Evolutionary conservation across 306 rosid species (phyloP).

Genomic region (Prosopis cineraria): DNA sequence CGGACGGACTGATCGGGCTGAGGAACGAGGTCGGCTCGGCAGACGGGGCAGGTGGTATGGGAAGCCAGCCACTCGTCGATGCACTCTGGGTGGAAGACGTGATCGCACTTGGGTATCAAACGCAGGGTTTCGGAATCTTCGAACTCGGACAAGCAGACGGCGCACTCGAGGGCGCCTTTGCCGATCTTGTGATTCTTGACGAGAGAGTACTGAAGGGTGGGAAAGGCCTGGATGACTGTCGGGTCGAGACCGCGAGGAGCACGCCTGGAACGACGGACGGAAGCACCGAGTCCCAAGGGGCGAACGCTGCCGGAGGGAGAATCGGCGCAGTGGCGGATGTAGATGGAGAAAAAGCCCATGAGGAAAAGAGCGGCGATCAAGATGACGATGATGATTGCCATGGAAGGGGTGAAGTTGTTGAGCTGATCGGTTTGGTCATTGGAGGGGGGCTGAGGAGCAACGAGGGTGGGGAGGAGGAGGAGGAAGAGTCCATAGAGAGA

Average conservation of each 20-base stretch:
- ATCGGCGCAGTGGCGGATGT: constrained; percentile 75
- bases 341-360: constrained; percentile 86
- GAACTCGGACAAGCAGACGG: constrained; percentile 84
- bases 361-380: constrained; percentile 83
- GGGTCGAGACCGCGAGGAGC: constrained; percentile 66
- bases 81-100: constrained; percentile 89
- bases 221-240: constrained; percentile 56
- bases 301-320: constrained; percentile 40
- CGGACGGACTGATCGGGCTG: constrained; percentile 47
- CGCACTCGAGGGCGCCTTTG: constrained; percentile 80
- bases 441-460: constrained; percentile 33
- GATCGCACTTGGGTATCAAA: constrained; percentile 90
- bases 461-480: constrained; percentile 22
- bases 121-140: constrained; percentile 88
- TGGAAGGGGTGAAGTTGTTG: constrained; percentile 62
- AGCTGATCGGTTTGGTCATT: background rate
- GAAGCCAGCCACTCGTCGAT: constrained; percentile 81
- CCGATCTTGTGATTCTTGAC: constrained; percentile 75
- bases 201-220: constrained; percentile 62
- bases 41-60: constrained; percentile 91
- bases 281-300: background rate
- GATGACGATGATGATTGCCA: constrained; percentile 74
- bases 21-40: constrained; percentile 73
- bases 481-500: background rate
- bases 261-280: constrained; percentile 47